A percentile compares a stretch with the other conserved stretches of the same genome.
Evolutionary conservation across 371 early-diverging fungal genomes (phyloP).

Genomic region (Zopfochytrium polystomum): DNA sequence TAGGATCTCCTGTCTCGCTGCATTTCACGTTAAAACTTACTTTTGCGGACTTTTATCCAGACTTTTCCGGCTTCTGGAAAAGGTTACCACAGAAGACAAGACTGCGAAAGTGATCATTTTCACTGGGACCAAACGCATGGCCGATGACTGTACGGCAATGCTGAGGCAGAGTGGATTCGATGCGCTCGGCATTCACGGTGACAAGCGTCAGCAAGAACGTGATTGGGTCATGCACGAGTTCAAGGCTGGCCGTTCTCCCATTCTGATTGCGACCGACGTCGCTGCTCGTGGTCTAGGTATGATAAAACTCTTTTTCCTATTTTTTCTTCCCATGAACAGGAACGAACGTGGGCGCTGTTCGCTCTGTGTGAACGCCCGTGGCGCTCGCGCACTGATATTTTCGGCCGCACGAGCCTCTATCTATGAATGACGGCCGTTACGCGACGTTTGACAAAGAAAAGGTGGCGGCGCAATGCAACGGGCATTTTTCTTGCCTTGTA

Average conservation of each 20-base stretch:
- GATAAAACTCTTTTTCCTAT: not conserved
- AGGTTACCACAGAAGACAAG: constrained; percentile 29
- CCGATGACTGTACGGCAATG: constrained; percentile 91
- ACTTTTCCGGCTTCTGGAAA: constrained; percentile 37
- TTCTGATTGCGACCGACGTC: too few relatives aligned
- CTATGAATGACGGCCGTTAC: too few relatives aligned
- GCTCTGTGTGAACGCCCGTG: too few relatives aligned
- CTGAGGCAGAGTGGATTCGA: constrained; percentile 94
- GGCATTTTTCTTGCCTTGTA: too few relatives aligned
- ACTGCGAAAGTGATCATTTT: constrained; percentile 90
- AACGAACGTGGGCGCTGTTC: too few relatives aligned
- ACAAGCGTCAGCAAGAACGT: constrained; percentile 97
- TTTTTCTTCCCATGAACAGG: not conserved
- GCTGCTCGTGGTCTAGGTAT: not conserved
- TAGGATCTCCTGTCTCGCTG: constrained; percentile 1
- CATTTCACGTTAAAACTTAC: not conserved
- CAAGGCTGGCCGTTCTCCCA: too few relatives aligned
- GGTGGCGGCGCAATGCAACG: too few relatives aligned
- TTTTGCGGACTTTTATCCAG: constrained; percentile 29
- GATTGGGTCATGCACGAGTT: constrained; percentile 90
- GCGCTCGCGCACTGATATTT: too few relatives aligned
- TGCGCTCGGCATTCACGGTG: constrained; percentile 98
- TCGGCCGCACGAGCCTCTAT: too few relatives aligned
- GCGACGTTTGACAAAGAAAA: too few relatives aligned
- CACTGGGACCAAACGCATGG: constrained; percentile 95